These are phyloP conservation scores for Sedum album DNA, from an alignment of 164 flowering plant species.

Conservation along the genomic window DNA sequence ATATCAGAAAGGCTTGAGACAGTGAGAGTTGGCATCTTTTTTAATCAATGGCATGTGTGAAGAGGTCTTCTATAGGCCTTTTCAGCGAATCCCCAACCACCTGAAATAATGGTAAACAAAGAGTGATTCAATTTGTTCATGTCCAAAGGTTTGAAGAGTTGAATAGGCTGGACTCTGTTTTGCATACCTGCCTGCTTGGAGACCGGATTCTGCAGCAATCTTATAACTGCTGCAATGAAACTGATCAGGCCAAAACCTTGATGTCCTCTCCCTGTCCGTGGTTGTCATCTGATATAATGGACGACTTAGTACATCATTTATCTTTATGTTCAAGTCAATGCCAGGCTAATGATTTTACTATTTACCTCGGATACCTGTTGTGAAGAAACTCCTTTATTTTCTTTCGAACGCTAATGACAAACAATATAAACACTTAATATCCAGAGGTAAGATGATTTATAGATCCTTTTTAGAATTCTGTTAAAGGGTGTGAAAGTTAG, in stretches of 20 bases:
- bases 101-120: constrained; percentile 19
- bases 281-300: constrained; percentile 21
- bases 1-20: not conserved
- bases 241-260: constrained; percentile 22
- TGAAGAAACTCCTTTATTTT: constrained; percentile 40
- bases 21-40: not conserved
- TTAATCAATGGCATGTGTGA: no score
- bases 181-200: constrained; percentile 7
- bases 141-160: not conserved
- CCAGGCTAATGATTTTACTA: not conserved
- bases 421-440: constrained; percentile 10
- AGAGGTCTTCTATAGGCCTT: not conserved
- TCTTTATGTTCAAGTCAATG: no score
- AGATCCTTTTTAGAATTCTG: not conserved
- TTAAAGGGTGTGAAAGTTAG: constrained; percentile 10
- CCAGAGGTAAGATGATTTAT: not conserved
- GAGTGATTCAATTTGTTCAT: not conserved
- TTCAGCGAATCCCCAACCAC: constrained; percentile 40
- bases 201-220: constrained; percentile 7
- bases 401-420: constrained; percentile 65
- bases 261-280: constrained; percentile 22
- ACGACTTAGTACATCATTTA: constrained; percentile 4
- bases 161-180: not conserved
- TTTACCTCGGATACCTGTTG: constrained; percentile 42
- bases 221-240: constrained; percentile 23